Evolutionary conservation across 148 eudicot species (phyloP).

Genomic region (Tetragonia tetragonoides): DNA sequence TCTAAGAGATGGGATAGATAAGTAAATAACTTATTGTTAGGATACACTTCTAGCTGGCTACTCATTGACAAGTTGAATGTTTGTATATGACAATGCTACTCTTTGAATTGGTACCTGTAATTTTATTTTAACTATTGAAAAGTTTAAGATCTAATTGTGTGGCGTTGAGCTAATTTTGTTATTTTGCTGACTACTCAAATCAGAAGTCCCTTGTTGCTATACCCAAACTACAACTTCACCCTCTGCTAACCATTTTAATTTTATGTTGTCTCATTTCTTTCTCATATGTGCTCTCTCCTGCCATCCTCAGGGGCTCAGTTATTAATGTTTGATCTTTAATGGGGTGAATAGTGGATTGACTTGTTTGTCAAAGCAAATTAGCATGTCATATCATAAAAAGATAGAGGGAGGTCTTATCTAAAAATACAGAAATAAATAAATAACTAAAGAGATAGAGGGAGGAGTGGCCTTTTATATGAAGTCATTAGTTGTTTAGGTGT

Average conservation of each 20-base stretch:
- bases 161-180: background rate
- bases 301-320: background rate
- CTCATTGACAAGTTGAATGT: background rate
- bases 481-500: background rate
- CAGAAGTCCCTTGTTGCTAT: background rate
- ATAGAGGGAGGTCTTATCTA: too few relatives aligned
- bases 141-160: background rate
- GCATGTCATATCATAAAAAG: background rate
- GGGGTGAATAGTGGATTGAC: background rate
- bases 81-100: background rate
- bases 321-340: too few relatives aligned
- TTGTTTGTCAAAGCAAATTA: background rate
- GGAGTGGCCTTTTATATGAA: conserved; percentile 1
- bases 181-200: background rate
- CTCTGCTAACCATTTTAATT: background rate
- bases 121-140: background rate
- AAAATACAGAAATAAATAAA: too few relatives aligned
- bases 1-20: background rate
- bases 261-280: background rate
- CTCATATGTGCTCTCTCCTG: background rate
- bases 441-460: background rate
- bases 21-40: background rate
- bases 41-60: background rate
- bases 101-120: background rate
- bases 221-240: background rate